Evolutionary conservation across 371 early-diverging fungal genomes (phyloP).

Genomic region (Parasitella parasitica): DNA sequence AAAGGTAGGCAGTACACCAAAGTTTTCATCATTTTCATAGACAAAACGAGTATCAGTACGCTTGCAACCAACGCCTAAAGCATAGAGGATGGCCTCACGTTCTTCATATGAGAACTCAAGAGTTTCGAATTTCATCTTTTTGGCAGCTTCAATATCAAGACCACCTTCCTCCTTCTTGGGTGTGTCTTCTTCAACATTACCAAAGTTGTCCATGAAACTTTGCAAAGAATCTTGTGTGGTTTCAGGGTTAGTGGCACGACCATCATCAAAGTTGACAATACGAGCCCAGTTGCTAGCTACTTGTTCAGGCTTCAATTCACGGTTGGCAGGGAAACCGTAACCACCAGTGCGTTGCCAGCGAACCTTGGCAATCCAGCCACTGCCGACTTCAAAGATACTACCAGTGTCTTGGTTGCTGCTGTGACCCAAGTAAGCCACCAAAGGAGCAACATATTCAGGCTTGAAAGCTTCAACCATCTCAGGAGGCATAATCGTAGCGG

Average conservation of each 20-base stretch:
- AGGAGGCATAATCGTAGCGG: constrained; percentile 94
- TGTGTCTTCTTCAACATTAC: constrained; percentile 40
- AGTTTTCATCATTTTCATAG: constrained; percentile 85
- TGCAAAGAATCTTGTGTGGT: constrained; percentile 82
- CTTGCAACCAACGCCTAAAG: constrained; percentile 90
- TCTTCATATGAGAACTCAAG: constrained; percentile 71
- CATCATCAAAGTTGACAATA: constrained; percentile 91
- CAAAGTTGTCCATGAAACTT: constrained; percentile 80
- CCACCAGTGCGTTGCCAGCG: constrained; percentile 93
- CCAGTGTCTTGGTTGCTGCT: constrained; percentile 84
- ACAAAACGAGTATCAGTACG: constrained; percentile 84
- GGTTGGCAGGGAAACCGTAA: constrained; percentile 90
- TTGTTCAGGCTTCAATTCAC: constrained; percentile 82
- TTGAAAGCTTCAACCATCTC: constrained; percentile 94
- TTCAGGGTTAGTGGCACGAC: constrained; percentile 84
- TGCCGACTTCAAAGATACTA: constrained; percentile 90
- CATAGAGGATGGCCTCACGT: constrained; percentile 92
- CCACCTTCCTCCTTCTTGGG: constrained; percentile 23
- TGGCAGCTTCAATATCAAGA: constrained; percentile 64
- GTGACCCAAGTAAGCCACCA: constrained; percentile 91
- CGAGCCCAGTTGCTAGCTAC: constrained; percentile 68
- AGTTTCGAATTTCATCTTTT: constrained; percentile 47
- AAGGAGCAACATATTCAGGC: constrained; percentile 95
- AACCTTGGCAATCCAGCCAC: constrained; percentile 90
- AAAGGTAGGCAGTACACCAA: constrained; percentile 87